Conservation (phyloP, 2,329 filamentous ascomycete species). For the Pseudodiploospora longispora region DNA sequence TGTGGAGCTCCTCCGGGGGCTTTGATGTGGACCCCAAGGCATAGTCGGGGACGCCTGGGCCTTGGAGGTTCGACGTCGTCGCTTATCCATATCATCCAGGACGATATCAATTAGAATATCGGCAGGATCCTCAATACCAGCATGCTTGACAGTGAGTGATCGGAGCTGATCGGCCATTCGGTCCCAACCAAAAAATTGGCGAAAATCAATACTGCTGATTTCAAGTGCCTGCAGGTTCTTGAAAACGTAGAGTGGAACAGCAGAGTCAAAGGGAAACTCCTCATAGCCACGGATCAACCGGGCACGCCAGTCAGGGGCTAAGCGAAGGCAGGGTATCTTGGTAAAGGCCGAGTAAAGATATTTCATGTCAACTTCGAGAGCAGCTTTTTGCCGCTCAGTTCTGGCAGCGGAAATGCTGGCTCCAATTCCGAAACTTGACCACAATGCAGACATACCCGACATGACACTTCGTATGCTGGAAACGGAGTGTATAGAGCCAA, state of each 20-base stretch:
- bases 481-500: constrained; percentile 87
- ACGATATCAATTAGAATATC: constrained; percentile 91
- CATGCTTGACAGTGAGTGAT: constrained; percentile 81
- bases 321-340: constrained; percentile 85
- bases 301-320: constrained; percentile 89
- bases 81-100: constrained; percentile 90
- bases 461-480: constrained; percentile 96
- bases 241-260: constrained; percentile 92
- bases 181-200: constrained; percentile 97
- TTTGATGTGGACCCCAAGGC: constrained; percentile 52
- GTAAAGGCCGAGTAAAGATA: constrained; percentile 98
- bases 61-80: constrained; percentile 81
- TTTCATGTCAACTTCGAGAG: constrained; percentile 78
- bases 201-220: constrained; percentile 90
- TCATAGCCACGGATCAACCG: constrained; percentile 88
- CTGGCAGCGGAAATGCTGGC: constrained; percentile 73
- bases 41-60: constrained; percentile 70
- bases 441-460: constrained; percentile 91
- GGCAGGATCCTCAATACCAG: constrained; percentile 78
- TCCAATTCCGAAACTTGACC: constrained; percentile 79
- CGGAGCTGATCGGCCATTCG: constrained; percentile 84
- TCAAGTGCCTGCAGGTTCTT: constrained; percentile 94
- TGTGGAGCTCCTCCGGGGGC: constrained; percentile 54
- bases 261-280: constrained; percentile 96
- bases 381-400: constrained; percentile 82